Conservation (phyloP, 202 grass and related monocot genomes). For the Schoenoplectus triqueter region DNA sequence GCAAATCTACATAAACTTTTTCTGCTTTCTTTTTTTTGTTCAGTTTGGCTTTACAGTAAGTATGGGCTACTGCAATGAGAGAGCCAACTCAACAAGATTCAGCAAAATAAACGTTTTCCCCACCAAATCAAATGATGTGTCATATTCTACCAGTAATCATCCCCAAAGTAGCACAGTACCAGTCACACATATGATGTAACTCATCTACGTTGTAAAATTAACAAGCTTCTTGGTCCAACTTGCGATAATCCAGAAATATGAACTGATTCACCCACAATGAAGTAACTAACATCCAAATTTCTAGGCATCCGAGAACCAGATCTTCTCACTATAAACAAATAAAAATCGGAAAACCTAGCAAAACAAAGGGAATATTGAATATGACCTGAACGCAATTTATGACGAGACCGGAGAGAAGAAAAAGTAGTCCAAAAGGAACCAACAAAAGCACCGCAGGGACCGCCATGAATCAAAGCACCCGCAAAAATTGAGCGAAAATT, state of each 20-base stretch:
- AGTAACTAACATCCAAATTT: neutral
- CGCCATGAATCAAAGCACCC: slow-evolving; percentile 49
- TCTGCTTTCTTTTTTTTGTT: neutral
- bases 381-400: slow-evolving; percentile 79
- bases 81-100: neutral
- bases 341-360: neutral
- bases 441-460: slow-evolving; percentile 66
- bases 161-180: neutral
- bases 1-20: neutral
- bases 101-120: neutral
- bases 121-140: neutral
- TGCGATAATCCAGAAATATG: slow-evolving; percentile 6
- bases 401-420: slow-evolving; percentile 85
- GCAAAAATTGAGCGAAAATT: neutral
- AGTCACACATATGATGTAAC: neutral
- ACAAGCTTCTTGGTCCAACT: neutral
- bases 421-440: slow-evolving; percentile 86
- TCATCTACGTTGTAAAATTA: neutral
- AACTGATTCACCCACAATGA: neutral
- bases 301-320: slow-evolving; percentile 6
- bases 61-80: neutral
- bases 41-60: neutral
- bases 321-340: neutral
- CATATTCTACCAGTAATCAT: neutral
- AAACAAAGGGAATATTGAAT: neutral